These are phyloP conservation scores for Schizophyllum amplum DNA, from an alignment of 1,284 basidiomycete genomes.

Conservation along the genomic window DNA sequence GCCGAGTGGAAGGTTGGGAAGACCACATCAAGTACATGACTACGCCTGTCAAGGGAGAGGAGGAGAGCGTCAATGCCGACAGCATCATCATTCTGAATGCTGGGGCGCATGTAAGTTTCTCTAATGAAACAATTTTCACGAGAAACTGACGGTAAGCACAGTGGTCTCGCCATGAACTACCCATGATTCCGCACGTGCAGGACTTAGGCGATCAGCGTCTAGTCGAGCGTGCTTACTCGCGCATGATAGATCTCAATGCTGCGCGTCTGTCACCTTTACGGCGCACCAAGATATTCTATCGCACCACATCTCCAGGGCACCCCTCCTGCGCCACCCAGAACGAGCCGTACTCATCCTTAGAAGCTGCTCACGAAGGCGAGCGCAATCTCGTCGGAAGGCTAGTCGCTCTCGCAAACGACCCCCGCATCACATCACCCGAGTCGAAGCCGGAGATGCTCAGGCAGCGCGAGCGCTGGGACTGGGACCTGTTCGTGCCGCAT, in stretches of 20 bases:
- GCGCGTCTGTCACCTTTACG: neutral
- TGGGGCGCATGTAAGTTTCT: constrained; percentile 4
- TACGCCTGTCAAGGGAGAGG: constrained; percentile 4
- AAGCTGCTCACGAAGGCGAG: constrained; percentile 1
- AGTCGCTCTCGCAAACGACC: neutral
- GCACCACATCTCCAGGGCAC: constrained; percentile 5
- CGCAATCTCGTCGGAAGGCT: constrained; percentile 1
- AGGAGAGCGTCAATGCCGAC: constrained; percentile 3
- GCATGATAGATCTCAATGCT: neutral
- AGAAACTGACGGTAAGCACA: neutral
- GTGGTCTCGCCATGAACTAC: constrained; percentile 6
- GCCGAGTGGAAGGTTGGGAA: constrained; percentile 2
- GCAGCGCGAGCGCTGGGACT: constrained; percentile 4
- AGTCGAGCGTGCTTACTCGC: constrained; percentile 1
- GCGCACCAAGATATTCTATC: constrained; percentile 6
- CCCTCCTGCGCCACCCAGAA: constrained; percentile 1
- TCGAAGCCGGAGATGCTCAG: neutral
- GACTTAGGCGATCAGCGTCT: neutral
- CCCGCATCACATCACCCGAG: neutral
- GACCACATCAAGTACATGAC: constrained; percentile 3
- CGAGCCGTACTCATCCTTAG: constrained; percentile 2
- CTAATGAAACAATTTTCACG: neutral
- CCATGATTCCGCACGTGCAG: constrained; percentile 3
- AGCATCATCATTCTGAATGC: constrained; percentile 5
- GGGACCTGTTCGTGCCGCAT: constrained; percentile 5